These are phyloP conservation scores for Teratosphaeriaceae sp. DNA, from an alignment of 2,329 filamentous ascomycete genomes.

Conservation along the genomic window DNA sequence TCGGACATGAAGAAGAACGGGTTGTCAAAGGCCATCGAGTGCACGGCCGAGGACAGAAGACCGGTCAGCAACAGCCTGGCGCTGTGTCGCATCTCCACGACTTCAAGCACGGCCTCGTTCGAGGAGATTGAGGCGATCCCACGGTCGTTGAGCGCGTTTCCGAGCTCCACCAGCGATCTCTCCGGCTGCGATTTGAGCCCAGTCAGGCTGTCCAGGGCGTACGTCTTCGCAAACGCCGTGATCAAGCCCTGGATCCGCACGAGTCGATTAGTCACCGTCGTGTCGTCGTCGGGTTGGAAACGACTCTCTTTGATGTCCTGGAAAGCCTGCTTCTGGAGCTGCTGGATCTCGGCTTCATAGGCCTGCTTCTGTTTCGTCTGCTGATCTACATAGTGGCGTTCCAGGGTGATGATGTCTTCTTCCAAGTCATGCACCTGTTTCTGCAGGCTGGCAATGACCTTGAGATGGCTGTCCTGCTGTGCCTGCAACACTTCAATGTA, in stretches of 20 bases:
- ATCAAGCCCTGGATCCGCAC: conserved; percentile 5
- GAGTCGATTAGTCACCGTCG: conserved; percentile 5
- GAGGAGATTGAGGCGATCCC: background rate
- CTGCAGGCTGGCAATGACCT: background rate
- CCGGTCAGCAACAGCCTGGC: too few species aligned
- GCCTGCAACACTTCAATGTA: background rate
- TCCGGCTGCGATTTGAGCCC: background rate
- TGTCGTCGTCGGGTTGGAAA: conserved; percentile 8
- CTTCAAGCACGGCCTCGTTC: background rate
- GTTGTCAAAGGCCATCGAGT: conserved; percentile 1
- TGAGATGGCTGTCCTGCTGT: too few species aligned
- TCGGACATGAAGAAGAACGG: conserved; percentile 8
- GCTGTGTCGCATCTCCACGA: too few species aligned
- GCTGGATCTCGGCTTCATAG: conserved; percentile 7
- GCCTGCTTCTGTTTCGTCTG: background rate
- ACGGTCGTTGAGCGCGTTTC: background rate
- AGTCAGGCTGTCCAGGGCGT: conserved; percentile 1
- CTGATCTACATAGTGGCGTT: background rate
- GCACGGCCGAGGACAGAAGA: conserved; percentile 6
- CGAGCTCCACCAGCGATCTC: background rate
- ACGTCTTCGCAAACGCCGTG: conserved; percentile 6
- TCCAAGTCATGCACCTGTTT: background rate
- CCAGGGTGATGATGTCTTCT: background rate
- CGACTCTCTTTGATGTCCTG: conserved; percentile 5
- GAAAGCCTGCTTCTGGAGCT: conserved; percentile 7